Percentiles rank a stretch among this genome's conserved stretches.
Evolutionary conservation across 1,139 yeast genomes (phyloP).

Genomic region (Saccharomyces pastorianus): DNA sequence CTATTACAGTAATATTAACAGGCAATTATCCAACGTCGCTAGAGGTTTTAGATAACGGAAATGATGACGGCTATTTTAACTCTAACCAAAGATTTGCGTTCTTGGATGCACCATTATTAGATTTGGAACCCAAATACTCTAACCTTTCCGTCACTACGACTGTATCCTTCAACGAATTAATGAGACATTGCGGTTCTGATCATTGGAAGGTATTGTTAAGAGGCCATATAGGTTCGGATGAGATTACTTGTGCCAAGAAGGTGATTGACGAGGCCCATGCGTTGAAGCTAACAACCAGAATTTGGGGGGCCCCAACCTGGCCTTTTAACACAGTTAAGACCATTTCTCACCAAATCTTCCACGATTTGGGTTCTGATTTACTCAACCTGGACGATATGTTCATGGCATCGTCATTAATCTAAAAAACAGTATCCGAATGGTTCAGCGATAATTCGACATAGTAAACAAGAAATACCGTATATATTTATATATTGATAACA

Average conservation of each 20-base stretch:
- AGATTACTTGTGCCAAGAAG: constrained; percentile 23
- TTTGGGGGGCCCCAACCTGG: constrained; percentile 49
- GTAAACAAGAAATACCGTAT: neutral
- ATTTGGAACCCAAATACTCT: constrained; percentile 10
- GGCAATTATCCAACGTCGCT: constrained; percentile 34
- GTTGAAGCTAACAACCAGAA: constrained; percentile 35
- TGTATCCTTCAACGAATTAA: constrained; percentile 13
- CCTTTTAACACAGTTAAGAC: constrained; percentile 24
- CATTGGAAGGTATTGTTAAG: neutral
- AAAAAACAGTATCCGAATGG: neutral
- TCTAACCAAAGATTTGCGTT: constrained; percentile 29
- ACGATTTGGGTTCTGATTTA: constrained; percentile 33
- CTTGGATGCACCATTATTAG: constrained; percentile 32
- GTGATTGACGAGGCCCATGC: constrained; percentile 34
- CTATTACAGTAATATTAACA: constrained; percentile 40
- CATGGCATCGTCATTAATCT: constrained; percentile 1
- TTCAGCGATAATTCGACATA: neutral
- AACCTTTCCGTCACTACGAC: constrained; percentile 18
- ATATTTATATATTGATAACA: neutral
- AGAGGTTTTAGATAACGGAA: constrained; percentile 11
- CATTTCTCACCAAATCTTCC: constrained; percentile 5
- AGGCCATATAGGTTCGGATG: constrained; percentile 12
- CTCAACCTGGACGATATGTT: constrained; percentile 42
- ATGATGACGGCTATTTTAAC: constrained; percentile 15
- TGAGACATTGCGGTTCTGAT: constrained; percentile 3